Evolutionary conservation across 139 green algal genomes (phyloP).

Genomic region (Zygnema circumcarinatum): DNA sequence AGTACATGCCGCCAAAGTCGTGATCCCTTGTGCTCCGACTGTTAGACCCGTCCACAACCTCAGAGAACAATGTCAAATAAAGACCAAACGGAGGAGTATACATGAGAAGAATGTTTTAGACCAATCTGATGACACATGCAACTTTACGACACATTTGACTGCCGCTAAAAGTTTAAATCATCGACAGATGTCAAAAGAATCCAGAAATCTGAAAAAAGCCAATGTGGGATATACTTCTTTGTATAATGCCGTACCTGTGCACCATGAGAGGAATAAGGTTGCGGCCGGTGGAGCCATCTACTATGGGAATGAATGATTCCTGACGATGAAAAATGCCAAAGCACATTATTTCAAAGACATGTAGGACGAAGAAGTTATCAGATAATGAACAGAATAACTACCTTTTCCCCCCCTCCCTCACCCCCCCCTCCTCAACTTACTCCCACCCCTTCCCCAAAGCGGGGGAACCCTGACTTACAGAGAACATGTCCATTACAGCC

Average conservation of each 20-base stretch:
- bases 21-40: slow-evolving; percentile 57
- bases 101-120: not conserved
- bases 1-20: slow-evolving; percentile 87
- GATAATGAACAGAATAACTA: not conserved
- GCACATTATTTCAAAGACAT: not conserved
- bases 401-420: not conserved
- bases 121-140: not conserved
- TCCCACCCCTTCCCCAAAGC: too few species aligned
- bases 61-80: not conserved
- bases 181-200: not conserved
- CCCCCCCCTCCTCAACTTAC: too few species aligned
- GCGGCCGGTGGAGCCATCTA: slow-evolving; percentile 73
- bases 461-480: slow-evolving; percentile 39
- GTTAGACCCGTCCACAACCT: not conserved
- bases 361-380: not conserved
- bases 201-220: not conserved
- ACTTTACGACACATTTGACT: not conserved
- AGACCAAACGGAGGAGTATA: slow-evolving; percentile 9
- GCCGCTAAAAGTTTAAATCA: not conserved
- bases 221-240: not conserved
- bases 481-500: slow-evolving; percentile 61
- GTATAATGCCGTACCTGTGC: too few species aligned
- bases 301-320: slow-evolving; percentile 89
- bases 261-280: slow-evolving; percentile 91
- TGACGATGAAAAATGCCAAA: not conserved